Percentiles rank a stretch among this genome's conserved stretches.
phyloP scores from a whole-genome alignment of 495 filamentous ascomycete genomes.

The Annulohypoxylon bovei region DNA sequence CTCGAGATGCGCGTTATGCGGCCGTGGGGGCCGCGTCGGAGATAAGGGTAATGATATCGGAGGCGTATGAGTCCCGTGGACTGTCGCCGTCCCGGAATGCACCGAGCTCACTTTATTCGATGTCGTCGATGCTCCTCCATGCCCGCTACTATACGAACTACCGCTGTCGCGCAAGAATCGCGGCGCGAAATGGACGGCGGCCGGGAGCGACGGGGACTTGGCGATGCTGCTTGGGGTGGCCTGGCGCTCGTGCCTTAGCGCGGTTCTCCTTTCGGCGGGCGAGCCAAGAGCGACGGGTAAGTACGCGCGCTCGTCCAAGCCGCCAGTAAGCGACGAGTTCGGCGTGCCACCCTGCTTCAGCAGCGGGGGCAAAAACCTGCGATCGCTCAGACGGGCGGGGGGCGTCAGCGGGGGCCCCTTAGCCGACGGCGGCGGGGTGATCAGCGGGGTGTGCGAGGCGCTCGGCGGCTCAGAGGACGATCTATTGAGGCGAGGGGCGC shows the following conservation, averaged over 20 bases:
- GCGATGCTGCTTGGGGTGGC: constrained; percentile 21
- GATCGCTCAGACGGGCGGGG: constrained; percentile 56
- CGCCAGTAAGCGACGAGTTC: constrained; percentile 26
- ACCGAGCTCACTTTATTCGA: constrained; percentile 34
- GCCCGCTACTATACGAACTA: constrained; percentile 35
- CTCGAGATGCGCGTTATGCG: constrained; percentile 47
- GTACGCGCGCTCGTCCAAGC: constrained; percentile 25
- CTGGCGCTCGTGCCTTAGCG: constrained; percentile 44
- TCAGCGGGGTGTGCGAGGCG: constrained; percentile 53
- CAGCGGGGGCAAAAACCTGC: constrained; percentile 52
- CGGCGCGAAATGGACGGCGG: constrained; percentile 28
- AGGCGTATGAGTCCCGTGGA: constrained; percentile 9
- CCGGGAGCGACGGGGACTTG: constrained; percentile 19
- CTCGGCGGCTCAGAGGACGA: constrained; percentile 36
- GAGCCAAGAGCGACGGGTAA: constrained; percentile 43
- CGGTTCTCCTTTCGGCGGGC: constrained; percentile 47
- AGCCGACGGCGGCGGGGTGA: constrained; percentile 48
- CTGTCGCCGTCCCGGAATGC: constrained; percentile 10
- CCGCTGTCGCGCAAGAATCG: constrained; percentile 37
- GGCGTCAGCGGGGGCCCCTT: constrained; percentile 47
- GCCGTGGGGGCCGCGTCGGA: constrained; percentile 44
- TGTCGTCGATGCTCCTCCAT: constrained; percentile 17
- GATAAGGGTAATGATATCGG: constrained; percentile 25
- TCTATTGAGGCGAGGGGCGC: constrained; percentile 27
- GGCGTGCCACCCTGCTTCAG: constrained; percentile 46